Evolutionary conservation across 139 green algal genomes (phyloP).

Genomic region (Axilococcus clingmanii): DNA sequence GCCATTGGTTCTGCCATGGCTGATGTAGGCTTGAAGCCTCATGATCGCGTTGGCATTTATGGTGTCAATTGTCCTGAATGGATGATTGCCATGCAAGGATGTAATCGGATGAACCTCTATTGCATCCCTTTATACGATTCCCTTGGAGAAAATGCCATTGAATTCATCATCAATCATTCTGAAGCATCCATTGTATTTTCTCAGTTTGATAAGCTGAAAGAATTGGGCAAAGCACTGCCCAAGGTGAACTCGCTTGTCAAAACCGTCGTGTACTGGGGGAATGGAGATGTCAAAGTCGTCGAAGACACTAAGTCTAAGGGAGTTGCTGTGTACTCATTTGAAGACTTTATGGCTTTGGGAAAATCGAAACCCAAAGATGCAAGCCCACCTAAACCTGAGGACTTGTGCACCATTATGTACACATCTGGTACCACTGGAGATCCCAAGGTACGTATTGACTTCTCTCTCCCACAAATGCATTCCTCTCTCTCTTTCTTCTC

Average conservation of each 20-base stretch:
- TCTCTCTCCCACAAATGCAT: too few relatives aligned
- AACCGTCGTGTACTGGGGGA: slow-evolving; percentile 73
- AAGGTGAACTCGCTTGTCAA: slow-evolving; percentile 44
- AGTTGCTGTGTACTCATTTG: slow-evolving; percentile 39
- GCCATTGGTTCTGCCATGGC: slow-evolving; percentile 30
- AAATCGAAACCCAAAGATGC: slow-evolving; percentile 18
- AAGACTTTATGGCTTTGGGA: slow-evolving; percentile 52
- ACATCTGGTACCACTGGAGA: slow-evolving; percentile 81
- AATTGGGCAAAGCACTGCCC: slow-evolving; percentile 43
- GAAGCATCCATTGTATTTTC: slow-evolving; percentile 48
- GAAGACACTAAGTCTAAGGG: slow-evolving; percentile 25
- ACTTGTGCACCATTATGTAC: slow-evolving; percentile 95
- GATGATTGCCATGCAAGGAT: slow-evolving; percentile 93
- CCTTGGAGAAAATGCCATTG: slow-evolving; percentile 78
- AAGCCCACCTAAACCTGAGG: slow-evolving; percentile 44
- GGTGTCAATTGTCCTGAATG: slow-evolving; percentile 80
- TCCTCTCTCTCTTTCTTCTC: neutral
- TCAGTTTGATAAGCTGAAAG: slow-evolving; percentile 48
- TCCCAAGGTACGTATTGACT: slow-evolving; percentile 38
- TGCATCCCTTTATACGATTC: slow-evolving; percentile 95
- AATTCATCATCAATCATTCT: slow-evolving; percentile 86
- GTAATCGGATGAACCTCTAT: slow-evolving; percentile 70
- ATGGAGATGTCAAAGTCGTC: neutral
- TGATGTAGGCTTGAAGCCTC: slow-evolving; percentile 22
- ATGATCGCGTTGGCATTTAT: slow-evolving; percentile 51